Evolutionary conservation across 2,329 filamentous ascomycete species (phyloP), one percentile per base, ranked within the genome.

Genomic region (Aspergillus transmontanensis): DNA sequence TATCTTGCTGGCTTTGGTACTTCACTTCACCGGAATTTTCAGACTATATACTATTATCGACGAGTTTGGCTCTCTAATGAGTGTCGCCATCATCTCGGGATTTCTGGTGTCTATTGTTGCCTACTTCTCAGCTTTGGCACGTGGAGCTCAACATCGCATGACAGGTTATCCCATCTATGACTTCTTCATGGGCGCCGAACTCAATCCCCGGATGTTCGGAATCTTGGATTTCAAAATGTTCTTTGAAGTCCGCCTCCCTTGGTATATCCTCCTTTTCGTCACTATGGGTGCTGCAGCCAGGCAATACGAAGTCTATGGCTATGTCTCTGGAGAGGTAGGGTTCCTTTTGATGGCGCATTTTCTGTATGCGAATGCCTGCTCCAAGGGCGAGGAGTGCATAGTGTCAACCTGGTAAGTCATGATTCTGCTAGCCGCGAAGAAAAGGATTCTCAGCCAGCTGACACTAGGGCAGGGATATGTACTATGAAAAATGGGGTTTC

Each of bases 401-500:
- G 86, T 93, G 63, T 91, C 91, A 10, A 95, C 92, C 57, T 97
- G 93, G 88, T 87, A 77, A 72, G 82, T 58, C 28, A 21, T 34
- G 16, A 28, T 12, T 43, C 9, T 23, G 21, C 16, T 23, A 12
- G 19, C 51, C 12, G 28, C 26, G 32, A 12, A 51, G 16, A 19
- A 14, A 32, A 28, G 14, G 39, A 16, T 10, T 12, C 14, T 26
- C 53, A 53, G 26, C 9, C 6, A 21, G n/a, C 68, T 72, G 51
- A 74, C 58, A 26, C 30, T 30, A 23, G 12, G 30, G n/a, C 59
- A 87, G 86, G 90, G 93, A 97, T 73, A 96, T 97, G 90, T 96
- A 96, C 83, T 94, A 93, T 72, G 93, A 97, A 84, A 97, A 97
- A 82, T 94, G 92, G 87, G 93, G 93, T 58, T 97, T 97, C 83